phyloP scores from a whole-genome alignment of 176 grass and related monocot genomes.

The Juncus inflexus region DNA sequence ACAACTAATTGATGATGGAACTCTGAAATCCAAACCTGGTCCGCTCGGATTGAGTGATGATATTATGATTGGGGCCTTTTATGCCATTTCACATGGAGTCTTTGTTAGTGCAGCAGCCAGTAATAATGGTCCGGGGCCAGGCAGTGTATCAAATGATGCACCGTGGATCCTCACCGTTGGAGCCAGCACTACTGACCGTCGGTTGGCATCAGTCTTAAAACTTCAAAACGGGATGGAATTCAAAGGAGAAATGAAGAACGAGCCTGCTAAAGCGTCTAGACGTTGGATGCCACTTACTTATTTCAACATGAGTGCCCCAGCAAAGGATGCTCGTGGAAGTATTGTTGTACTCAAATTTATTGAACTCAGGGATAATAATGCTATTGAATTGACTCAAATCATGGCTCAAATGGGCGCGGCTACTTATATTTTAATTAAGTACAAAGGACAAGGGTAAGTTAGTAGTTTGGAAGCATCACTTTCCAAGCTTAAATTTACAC shows the following conservation, averaged over 20 bases:
- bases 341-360: conserved; percentile 22
- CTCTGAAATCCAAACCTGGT: conserved; percentile 36
- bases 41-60: conserved; percentile 28
- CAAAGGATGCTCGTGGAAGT: conserved; percentile 23
- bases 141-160: conserved; percentile 55
- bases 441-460: conserved; percentile 1
- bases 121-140: conserved; percentile 39
- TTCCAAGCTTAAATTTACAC: conserved; percentile 11
- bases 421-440: conserved; percentile 32
- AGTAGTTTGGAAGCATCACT: conserved; percentile 9
- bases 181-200: conserved; percentile 50
- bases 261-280: neutral
- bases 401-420: conserved; percentile 26
- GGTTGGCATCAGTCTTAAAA: conserved; percentile 31
- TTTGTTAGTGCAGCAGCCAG: conserved; percentile 44
- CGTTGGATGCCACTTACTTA: conserved; percentile 15
- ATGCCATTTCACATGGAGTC: conserved; percentile 35
- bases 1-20: conserved; percentile 35
- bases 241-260: conserved; percentile 44
- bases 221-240: conserved; percentile 35
- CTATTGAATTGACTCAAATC: conserved; percentile 1
- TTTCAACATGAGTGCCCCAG: conserved; percentile 8
- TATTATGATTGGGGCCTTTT: conserved; percentile 26
- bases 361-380: conserved; percentile 23
- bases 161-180: conserved; percentile 72